A percentile compares a stretch with the other conserved stretches of the same genome.
These are phyloP conservation scores for Medicago ruthenica DNA, from an alignment of 306 rosid genomes.

Conservation along the genomic window DNA sequence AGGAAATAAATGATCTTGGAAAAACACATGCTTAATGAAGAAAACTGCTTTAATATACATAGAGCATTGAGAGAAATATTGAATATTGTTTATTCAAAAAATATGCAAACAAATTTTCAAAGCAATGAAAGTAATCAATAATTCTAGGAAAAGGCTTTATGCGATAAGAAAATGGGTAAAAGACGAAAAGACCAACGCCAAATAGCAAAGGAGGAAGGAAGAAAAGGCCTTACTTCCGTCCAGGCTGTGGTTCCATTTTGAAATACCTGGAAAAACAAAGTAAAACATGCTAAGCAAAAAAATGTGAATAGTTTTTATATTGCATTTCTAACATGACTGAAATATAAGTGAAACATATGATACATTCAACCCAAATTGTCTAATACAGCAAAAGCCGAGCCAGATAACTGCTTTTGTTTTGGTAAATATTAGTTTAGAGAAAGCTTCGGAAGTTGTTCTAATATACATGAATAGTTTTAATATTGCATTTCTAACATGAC, in stretches of 20 bases:
- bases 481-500: conserved; percentile 9
- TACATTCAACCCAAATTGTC: conserved; percentile 5
- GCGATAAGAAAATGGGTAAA: conserved; percentile 28
- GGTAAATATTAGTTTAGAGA: conserved; percentile 22
- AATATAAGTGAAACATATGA: conserved; percentile 25
- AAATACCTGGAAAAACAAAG: conserved; percentile 74
- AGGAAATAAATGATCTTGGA: conserved; percentile 20
- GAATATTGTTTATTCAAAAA: conserved; percentile 32
- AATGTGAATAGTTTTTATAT: background rate
- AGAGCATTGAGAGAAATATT: conserved; percentile 11
- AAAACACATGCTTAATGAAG: conserved; percentile 38
- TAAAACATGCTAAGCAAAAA: conserved; percentile 11
- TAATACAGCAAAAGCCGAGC: conserved; percentile 19
- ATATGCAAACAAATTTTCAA: conserved; percentile 11
- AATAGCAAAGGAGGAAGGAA: conserved; percentile 22
- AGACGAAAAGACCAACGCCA: conserved; percentile 12
- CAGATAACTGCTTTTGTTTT: background rate
- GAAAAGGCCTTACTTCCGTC: conserved; percentile 77
- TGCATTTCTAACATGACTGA: conserved; percentile 15
- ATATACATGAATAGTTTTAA: too few relatives aligned
- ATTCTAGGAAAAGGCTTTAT: conserved; percentile 11
- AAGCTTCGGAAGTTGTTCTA: background rate
- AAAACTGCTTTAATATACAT: conserved; percentile 8
- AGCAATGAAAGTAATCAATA: conserved; percentile 20
- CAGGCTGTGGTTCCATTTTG: conserved; percentile 85